Evolutionary conservation across 1,284 basidiomycete genomes (phyloP), one percentile per base, ranked within the genome.

Genomic region (Ustilago esculenta): DNA sequence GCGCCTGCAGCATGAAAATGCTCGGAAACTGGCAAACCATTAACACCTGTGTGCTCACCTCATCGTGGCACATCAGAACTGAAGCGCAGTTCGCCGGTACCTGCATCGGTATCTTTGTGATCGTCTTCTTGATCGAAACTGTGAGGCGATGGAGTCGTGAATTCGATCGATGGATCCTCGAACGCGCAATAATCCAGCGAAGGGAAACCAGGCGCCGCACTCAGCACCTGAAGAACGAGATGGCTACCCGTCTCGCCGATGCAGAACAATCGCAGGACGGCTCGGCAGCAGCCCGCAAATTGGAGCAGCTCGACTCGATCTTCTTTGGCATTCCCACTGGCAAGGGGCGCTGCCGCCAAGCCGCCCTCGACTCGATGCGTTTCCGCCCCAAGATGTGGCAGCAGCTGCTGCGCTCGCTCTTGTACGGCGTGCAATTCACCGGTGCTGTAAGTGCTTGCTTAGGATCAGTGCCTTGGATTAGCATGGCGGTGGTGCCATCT

Each of bases 51-150:
- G 53, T 79, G 11, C 68, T 79, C 43, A 68, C 75, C 20, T 65
- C 69, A 3, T 73, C 72, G 14, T 79, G 77, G 77, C 69, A 66
- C 50, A 65, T 76, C 40, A 44, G 34, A 18, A 72, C 63, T 3
- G 35, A 55, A 20, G 77, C 63, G 5, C 66, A 73, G 39, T 76
- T 79, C 34, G 77, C 67, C 17, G 77, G 76, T 17, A 69, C 75
- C 5, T 79, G 77, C 63, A 71, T 77, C 36, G 77, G 77, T 17
- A 64, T 79, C 17, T 75, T 73, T 8, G 43, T 76, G 34, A 67
- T 77, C 39, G 71, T 73, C 25, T 74, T 79, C 45, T 37, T 74
- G 18, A 70, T 77, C 54, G 77, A 79, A 56, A 56, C 59, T 10
- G 49, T 76, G 10, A 71, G 77, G 18, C 46, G 75, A 32, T 70